phyloP scores from a whole-genome alignment of 2,329 filamentous ascomycete genomes.

The Neopestalotiopsis sp. region DNA sequence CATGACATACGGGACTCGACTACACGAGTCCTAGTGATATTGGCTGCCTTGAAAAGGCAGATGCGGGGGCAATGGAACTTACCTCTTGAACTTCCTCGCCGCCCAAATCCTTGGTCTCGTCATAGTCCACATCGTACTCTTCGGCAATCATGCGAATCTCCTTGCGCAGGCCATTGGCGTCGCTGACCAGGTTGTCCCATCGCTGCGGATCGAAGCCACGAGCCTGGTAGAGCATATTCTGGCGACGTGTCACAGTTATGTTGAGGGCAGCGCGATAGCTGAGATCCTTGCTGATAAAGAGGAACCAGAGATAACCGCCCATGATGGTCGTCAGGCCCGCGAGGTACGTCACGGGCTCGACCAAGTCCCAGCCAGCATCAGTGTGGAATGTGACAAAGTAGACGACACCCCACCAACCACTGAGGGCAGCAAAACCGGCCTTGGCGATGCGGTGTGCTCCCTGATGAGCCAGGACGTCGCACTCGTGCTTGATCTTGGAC shows the following conservation, averaged over 20 bases:
- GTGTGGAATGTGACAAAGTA: constrained; percentile 77
- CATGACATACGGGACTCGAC: not conserved
- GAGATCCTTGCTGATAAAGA: constrained; percentile 90
- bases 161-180: constrained; percentile 75
- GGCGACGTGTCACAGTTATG: constrained; percentile 79
- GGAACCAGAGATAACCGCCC: constrained; percentile 90
- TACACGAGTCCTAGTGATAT: not conserved
- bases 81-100: constrained; percentile 67
- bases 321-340: constrained; percentile 87
- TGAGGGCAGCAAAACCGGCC: constrained; percentile 75
- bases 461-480: constrained; percentile 77
- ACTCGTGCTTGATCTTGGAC: constrained; percentile 78
- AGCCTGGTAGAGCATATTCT: constrained; percentile 75
- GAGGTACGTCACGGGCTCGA: constrained; percentile 90
- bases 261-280: constrained; percentile 87
- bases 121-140: constrained; percentile 91
- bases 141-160: constrained; percentile 82
- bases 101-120: constrained; percentile 75
- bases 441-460: constrained; percentile 81
- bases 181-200: constrained; percentile 81
- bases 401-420: constrained; percentile 82
- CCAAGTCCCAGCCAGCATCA: constrained; percentile 84
- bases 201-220: constrained; percentile 76
- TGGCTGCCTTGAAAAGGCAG: not conserved
- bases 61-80: not conserved